These are phyloP conservation scores for Hemileccinum rubropunctum DNA, from an alignment of 768 basidiomycete genomes.

Conservation along the genomic window DNA sequence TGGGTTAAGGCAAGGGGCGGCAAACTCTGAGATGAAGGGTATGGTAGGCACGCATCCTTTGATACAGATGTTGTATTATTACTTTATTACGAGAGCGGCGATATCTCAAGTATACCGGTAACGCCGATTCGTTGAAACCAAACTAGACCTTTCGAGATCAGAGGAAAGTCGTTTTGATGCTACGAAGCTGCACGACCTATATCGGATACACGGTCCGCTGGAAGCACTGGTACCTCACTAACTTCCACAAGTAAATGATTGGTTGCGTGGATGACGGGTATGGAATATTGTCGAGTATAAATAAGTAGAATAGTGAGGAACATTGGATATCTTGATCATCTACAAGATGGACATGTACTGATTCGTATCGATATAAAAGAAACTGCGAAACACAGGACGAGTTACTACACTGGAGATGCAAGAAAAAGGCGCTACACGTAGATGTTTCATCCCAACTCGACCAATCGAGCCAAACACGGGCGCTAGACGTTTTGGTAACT, in stretches of 20 bases:
- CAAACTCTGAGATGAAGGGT: background rate
- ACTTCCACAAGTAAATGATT: no score
- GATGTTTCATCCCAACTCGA: constrained; percentile 16
- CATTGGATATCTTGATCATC: constrained; percentile 4
- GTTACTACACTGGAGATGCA: constrained; percentile 26
- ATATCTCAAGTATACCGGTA: no score
- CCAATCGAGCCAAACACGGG: constrained; percentile 3
- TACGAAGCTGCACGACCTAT: no score
- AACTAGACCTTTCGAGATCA: no score
- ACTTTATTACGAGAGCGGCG: background rate
- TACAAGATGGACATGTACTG: constrained; percentile 7
- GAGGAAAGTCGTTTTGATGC: no score
- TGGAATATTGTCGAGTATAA: constrained; percentile 1
- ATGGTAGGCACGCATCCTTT: background rate
- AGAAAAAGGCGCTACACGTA: constrained; percentile 27
- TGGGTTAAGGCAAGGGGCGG: constrained; percentile 18
- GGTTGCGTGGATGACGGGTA: background rate
- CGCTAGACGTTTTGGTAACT: constrained; percentile 30
- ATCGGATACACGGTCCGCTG: no score
- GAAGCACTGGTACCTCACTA: no score
- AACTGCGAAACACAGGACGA: constrained; percentile 9
- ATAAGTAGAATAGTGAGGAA: constrained; percentile 4
- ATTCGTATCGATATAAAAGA: constrained; percentile 24
- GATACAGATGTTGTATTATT: background rate
- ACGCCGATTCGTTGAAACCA: no score